A percentile compares a stretch with the other conserved stretches of the same genome.
phyloP scores from a whole-genome alignment of 2,329 filamentous ascomycete genomes.

The Microascus cirrosus region DNA sequence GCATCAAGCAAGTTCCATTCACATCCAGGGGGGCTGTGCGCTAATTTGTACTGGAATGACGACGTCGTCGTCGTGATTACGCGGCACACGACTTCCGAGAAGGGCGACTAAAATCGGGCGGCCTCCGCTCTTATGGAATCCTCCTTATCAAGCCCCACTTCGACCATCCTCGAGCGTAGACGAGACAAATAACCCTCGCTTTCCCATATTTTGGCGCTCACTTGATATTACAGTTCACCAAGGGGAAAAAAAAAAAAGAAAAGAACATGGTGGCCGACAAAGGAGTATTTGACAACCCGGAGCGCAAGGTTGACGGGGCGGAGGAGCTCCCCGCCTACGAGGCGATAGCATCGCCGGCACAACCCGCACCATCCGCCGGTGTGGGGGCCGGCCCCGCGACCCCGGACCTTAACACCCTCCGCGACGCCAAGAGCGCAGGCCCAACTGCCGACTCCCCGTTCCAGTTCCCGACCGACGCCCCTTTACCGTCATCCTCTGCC shows the following conservation, averaged over 20 bases:
- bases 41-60: too few species aligned
- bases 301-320: not conserved
- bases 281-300: not conserved
- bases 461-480: constrained; percentile 22
- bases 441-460: constrained; percentile 25
- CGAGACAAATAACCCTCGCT: too few species aligned
- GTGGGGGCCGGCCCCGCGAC: not conserved
- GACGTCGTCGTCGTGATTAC: too few species aligned
- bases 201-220: too few species aligned
- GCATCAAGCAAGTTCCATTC: too few species aligned
- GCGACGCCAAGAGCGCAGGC: not conserved
- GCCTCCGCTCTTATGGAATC: too few species aligned
- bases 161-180: too few species aligned
- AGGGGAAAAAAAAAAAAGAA: not conserved
- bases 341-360: not conserved
- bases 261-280: not conserved
- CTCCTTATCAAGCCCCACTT: too few species aligned
- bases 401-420: not conserved
- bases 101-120: too few species aligned
- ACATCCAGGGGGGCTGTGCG: too few species aligned
- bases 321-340: not conserved
- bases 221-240: too few species aligned
- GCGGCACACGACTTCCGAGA: too few species aligned
- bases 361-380: not conserved
- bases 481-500: constrained; percentile 18